Percentiles rank a stretch among this genome's conserved stretches.
These are phyloP conservation scores for Pseudozyma sp. DNA, from an alignment of 1,284 basidiomycete species.

Conservation along the genomic window DNA sequence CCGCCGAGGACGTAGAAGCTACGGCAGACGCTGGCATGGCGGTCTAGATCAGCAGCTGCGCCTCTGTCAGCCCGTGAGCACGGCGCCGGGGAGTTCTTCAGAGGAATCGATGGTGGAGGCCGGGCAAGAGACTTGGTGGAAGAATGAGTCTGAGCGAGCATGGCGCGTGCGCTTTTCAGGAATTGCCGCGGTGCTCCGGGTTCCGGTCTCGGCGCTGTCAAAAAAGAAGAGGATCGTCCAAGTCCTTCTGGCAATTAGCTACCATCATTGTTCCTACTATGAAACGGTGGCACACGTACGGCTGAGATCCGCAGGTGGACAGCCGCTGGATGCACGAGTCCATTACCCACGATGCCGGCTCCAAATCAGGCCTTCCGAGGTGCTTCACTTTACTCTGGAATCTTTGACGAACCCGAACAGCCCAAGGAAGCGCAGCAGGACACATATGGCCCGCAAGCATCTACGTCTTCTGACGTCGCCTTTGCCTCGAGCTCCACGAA, in stretches of 20 bases:
- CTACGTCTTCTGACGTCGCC: neutral
- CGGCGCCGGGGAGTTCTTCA: neutral
- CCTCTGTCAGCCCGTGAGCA: neutral
- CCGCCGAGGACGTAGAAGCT: constrained; percentile 2
- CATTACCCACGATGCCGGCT: constrained; percentile 9
- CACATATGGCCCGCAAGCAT: neutral
- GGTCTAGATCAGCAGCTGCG: neutral
- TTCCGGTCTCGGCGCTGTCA: neutral
- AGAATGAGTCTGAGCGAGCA: neutral
- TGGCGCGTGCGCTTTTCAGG: constrained; percentile 5
- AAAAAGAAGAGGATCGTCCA: no score
- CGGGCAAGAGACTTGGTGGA: neutral
- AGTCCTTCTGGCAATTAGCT: no score
- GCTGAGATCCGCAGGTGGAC: no score
- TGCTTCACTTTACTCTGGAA: constrained; percentile 53
- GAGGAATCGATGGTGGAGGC: neutral
- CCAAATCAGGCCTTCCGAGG: constrained; percentile 34
- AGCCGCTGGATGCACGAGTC: no score
- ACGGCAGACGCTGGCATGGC: constrained; percentile 5
- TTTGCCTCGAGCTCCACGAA: neutral
- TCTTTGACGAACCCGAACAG: constrained; percentile 32
- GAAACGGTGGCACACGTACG: no score
- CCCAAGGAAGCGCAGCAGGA: constrained; percentile 3
- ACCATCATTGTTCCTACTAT: no score
- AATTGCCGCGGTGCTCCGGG: neutral